Evolutionary conservation across 1,284 basidiomycete species (phyloP), one percentile per base, ranked within the genome.

Genomic region (Agaricales sp.): DNA sequence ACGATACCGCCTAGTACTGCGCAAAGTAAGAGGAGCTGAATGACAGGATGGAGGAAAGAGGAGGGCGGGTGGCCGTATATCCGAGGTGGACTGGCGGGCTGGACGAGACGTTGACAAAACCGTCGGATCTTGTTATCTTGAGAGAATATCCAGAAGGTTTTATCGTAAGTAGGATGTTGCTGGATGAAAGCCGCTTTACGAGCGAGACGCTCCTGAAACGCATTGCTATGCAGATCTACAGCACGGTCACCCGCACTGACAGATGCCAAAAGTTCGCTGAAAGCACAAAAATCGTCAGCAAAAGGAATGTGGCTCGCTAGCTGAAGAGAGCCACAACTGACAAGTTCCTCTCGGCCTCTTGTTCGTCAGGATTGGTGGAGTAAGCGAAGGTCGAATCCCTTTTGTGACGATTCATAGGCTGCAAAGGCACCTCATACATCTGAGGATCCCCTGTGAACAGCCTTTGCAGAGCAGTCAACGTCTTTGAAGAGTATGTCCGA

Each of bases 131-230:
- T 65, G 56, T 87, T 93, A 57, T 78, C 78, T 65, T 96, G 92
- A 2, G 85, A 81, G 62, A 98, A 87, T 6, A 96, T 55, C 84
- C 91, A 97, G 57, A 97, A 86, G 0, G 89, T 82, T 59, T 84
- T 87, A 66, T 98, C 95, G 59, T 89, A 99, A 0, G 84, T 80
- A 0, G 95, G 92, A 66, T 98, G 87, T 43, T 85, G 78, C 2
- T 80, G 80, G 55, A 98, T 96, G 61, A 96, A 92, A 55, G 91
- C 87, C 0, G 88, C 86, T 59, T 87, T 87, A 59, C 80, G 80
- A 12, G 88, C 88, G n/a, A 82, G 76, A 6, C 78, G 77, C 62
- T 96, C 89, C 50, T 82, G 76, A 37, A 77, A 54, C 6, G 73
- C 74, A 55, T 92, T 85, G 55, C 11, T 11, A 35, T 74, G 69